Evolutionary conservation across 228 moss, liverwort and hornwort species (phyloP).

Genomic region (Sphagnum magellanicum): DNA sequence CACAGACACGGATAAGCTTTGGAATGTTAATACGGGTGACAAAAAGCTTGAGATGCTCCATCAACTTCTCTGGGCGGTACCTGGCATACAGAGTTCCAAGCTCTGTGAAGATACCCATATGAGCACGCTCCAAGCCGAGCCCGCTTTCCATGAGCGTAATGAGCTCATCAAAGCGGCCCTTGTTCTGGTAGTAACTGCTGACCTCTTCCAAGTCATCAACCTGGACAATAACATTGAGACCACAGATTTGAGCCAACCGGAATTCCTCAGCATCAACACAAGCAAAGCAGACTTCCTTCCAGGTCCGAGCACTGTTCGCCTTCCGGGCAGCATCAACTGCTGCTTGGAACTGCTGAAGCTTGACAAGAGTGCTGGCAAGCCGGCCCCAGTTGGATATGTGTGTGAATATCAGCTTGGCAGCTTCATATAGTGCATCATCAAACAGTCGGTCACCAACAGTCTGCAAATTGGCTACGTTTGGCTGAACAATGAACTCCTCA

Average conservation of each 20-base stretch:
- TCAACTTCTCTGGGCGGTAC: constrained; percentile 89
- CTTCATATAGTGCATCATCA: constrained; percentile 87
- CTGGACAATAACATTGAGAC: constrained; percentile 96
- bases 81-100: constrained; percentile 85
- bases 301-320: constrained; percentile 88
- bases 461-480: constrained; percentile 94
- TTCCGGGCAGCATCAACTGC: constrained; percentile 99
- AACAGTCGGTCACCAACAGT: constrained; percentile 87
- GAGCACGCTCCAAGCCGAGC: constrained; percentile 89
- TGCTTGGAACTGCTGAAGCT: constrained; percentile 86
- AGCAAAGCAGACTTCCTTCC: constrained; percentile 99
- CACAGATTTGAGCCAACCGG: constrained; percentile 92
- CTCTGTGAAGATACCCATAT: constrained; percentile 97
- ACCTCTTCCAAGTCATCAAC: constrained; percentile 98
- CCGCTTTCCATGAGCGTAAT: constrained; percentile 96
- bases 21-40: constrained; percentile 91
- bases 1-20: constrained; percentile 91
- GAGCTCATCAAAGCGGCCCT: constrained; percentile 87
- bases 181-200: constrained; percentile 91
- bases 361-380: constrained; percentile 90
- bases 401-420: constrained; percentile 93
- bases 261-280: constrained; percentile 99
- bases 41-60: constrained; percentile 96
- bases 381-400: constrained; percentile 98
- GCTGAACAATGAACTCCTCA: constrained; percentile 89